Evolutionary conservation across 345 rosid genomes (phyloP).

Genomic region (Salix udensis): DNA sequence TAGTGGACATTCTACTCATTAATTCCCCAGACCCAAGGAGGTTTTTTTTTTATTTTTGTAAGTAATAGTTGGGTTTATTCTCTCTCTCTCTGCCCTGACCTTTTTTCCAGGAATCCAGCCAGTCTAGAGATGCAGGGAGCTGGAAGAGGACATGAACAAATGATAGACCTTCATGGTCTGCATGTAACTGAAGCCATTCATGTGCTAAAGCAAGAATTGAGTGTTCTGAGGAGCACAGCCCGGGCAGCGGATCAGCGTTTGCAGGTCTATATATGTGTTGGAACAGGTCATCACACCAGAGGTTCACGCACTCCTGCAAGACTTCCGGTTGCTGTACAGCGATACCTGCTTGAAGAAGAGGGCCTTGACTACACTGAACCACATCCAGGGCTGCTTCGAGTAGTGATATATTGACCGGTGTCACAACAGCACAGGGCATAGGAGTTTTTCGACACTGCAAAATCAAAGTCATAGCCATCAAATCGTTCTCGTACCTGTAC

Average conservation of each 20-base stretch:
- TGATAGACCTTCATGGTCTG: slow-evolving; percentile 96
- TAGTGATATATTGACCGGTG: slow-evolving; percentile 55
- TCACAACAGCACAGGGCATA: slow-evolving; percentile 26
- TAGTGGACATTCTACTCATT: background rate
- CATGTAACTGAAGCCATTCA: slow-evolving; percentile 89
- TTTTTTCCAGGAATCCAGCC: slow-evolving; percentile 61
- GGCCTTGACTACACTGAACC: slow-evolving; percentile 83
- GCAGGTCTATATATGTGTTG: slow-evolving; percentile 87
- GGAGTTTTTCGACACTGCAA: slow-evolving; percentile 41
- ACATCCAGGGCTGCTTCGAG: slow-evolving; percentile 91
- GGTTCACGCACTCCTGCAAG: slow-evolving; percentile 89
- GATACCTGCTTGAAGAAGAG: slow-evolving; percentile 87
- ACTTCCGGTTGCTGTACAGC: slow-evolving; percentile 88
- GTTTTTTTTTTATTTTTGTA: background rate
- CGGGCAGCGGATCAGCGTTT: slow-evolving; percentile 74
- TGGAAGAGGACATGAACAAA: slow-evolving; percentile 74
- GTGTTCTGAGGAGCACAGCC: slow-evolving; percentile 64
- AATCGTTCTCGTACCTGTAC: slow-evolving; percentile 57
- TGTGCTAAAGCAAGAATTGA: slow-evolving; percentile 76
- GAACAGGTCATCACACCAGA: slow-evolving; percentile 92
- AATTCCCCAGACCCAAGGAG: background rate
- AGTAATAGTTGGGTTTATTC: slow-evolving; percentile 9
- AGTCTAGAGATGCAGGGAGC: slow-evolving; percentile 50
- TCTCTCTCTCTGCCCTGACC: background rate
- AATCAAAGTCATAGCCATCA: slow-evolving; percentile 21